Evolutionary conservation across 352 stramenopile genomes (phyloP).

Genomic region (Globisporangium irregulare): DNA sequence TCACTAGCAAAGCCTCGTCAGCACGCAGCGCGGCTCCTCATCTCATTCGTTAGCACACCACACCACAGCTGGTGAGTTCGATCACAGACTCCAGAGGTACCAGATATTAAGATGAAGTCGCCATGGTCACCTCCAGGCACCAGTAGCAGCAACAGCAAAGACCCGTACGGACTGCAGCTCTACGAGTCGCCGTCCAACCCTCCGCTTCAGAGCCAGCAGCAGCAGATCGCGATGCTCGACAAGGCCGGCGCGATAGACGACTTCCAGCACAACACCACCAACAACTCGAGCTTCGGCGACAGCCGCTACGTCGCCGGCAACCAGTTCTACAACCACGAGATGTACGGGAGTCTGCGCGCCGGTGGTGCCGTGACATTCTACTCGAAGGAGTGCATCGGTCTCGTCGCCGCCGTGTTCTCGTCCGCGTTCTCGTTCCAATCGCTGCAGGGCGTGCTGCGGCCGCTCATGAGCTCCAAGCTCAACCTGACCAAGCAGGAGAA

Average conservation of each 20-base stretch:
- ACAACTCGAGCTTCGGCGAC: not conserved
- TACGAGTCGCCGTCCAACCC: constrained; percentile 13
- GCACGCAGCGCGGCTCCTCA: not conserved
- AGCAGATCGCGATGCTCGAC: constrained; percentile 12
- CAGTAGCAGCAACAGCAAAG: not conserved
- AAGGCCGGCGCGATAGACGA: not conserved
- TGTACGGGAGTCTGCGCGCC: constrained; percentile 42
- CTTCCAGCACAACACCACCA: not conserved
- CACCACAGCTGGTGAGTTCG: not conserved
- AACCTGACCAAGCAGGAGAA: constrained; percentile 17
- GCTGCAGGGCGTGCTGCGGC: constrained; percentile 14
- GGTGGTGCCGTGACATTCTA: constrained; percentile 18
- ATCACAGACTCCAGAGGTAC: not conserved
- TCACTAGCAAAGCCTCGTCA: not conserved
- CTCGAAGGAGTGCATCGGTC: constrained; percentile 20
- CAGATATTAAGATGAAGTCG: constrained; percentile 5
- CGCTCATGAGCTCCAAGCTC: constrained; percentile 19
- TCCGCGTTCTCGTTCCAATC: constrained; percentile 21
- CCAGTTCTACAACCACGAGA: constrained; percentile 55
- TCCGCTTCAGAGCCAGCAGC: not conserved
- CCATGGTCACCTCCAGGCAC: constrained; percentile 7
- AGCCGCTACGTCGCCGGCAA: constrained; percentile 16
- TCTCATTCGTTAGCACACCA: not conserved
- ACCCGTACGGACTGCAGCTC: constrained; percentile 10
- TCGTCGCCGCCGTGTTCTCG: constrained; percentile 23